Conservation (phyloP, 495 filamentous ascomycete genomes). For the Xylaria bambusicola region DNA sequence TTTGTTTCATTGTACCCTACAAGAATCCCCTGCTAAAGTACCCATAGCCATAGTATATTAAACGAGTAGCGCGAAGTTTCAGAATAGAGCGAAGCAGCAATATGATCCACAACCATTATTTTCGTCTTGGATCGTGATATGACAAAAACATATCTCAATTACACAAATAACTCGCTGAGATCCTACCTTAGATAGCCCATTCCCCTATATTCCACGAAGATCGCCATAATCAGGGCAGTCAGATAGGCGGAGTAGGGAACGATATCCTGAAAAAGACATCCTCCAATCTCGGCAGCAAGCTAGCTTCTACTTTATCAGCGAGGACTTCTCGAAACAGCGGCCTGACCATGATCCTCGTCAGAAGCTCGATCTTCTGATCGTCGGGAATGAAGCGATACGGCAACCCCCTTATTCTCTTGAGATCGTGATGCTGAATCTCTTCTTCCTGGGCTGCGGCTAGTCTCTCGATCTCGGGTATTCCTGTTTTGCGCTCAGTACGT, state of each 20-base stretch:
- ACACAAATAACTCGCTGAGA: no score
- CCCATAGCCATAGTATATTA: no score
- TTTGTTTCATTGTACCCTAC: no score
- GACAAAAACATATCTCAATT: no score
- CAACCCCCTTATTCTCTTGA: not conserved
- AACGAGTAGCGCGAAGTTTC: no score
- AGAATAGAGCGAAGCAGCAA: no score
- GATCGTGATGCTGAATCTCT: not conserved
- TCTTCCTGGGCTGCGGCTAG: not conserved
- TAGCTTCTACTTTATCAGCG: not conserved
- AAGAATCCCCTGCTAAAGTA: no score
- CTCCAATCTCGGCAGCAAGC: conserved; percentile 19
- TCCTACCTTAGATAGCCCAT: no score
- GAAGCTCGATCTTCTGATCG: conserved; percentile 18
- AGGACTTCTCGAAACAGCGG: conserved; percentile 17
- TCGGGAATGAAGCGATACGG: conserved; percentile 10
- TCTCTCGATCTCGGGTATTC: conserved; percentile 1
- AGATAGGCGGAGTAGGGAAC: conserved; percentile 24
- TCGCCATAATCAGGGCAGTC: not conserved
- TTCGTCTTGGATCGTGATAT: no score
- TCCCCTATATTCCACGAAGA: not conserved
- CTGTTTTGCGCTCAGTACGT: not conserved
- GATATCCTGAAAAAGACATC: conserved; percentile 27
- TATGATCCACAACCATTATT: no score
- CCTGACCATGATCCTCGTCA: conserved; percentile 21